These are phyloP conservation scores for Sugiyamaella chiloensis DNA, from an alignment of 805 yeast species.

Conservation along the genomic window DNA sequence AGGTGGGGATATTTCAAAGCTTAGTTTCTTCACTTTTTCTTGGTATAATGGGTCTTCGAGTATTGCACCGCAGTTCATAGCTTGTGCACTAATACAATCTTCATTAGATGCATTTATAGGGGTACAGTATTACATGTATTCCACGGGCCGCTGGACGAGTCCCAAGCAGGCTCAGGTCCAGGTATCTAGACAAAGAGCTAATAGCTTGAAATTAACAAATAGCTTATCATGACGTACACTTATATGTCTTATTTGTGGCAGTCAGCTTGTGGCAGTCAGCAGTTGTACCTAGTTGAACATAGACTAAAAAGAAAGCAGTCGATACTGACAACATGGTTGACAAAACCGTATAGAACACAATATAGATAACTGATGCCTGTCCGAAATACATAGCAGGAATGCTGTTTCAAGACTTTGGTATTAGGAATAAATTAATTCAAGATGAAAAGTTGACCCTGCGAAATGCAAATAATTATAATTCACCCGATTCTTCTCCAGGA, in stretches of 20 bases:
- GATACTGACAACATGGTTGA: no score
- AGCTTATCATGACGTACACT: no score
- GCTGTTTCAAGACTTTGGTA: no score
- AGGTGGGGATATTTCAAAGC: constrained; percentile 78
- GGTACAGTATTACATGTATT: constrained; percentile 27
- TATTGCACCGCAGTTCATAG: constrained; percentile 28
- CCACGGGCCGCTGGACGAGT: constrained; percentile 22
- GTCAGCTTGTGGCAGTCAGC: no score
- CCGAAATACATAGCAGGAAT: no score
- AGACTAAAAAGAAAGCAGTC: no score
- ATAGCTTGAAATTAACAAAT: constrained; percentile 21
- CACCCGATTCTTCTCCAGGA: background rate
- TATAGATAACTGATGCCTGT: no score
- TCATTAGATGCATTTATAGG: constrained; percentile 26
- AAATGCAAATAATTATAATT: background rate
- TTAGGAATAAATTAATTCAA: no score
- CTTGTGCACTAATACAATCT: constrained; percentile 27
- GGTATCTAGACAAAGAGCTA: constrained; percentile 24
- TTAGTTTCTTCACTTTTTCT: constrained; percentile 20
- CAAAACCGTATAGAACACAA: no score
- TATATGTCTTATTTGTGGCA: no score
- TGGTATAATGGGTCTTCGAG: constrained; percentile 12
- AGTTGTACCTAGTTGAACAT: no score
- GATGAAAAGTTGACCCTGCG: no score
- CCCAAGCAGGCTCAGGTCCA: constrained; percentile 9